These are phyloP conservation scores for Entrophospora sp. DNA, from an alignment of 192 early-diverging fungal species.

Conservation along the genomic window DNA sequence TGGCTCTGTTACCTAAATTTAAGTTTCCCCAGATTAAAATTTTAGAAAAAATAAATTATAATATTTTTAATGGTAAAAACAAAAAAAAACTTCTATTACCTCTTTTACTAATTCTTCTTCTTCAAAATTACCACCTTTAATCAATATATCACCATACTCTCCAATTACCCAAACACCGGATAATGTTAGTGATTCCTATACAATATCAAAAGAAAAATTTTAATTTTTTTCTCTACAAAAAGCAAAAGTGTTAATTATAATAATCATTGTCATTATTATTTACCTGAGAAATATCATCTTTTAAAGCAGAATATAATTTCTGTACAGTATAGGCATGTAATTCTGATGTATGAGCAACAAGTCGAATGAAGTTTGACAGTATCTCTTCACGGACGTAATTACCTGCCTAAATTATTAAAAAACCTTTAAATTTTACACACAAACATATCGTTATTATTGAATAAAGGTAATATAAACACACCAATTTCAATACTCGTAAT, in stretches of 20 bases:
- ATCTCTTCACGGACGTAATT: constrained; percentile 68
- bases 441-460: background rate
- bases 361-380: constrained; percentile 78
- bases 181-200: constrained; percentile 82
- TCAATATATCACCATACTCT: constrained; percentile 91
- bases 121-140: constrained; percentile 55
- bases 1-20: constrained; percentile 55
- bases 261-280: background rate
- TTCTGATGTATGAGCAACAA: constrained; percentile 66
- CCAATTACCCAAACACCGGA: constrained; percentile 91
- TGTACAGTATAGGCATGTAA: constrained; percentile 88
- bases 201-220: constrained; percentile 30
- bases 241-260: background rate
- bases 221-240: background rate
- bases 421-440: background rate
- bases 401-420: constrained; percentile 34
- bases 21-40: too few species aligned
- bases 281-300: constrained; percentile 60
- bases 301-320: constrained; percentile 79
- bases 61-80: too few species aligned
- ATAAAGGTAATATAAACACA: background rate
- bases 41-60: too few species aligned
- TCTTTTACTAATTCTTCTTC: constrained; percentile 57
- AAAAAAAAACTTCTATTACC: too few species aligned
- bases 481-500: constrained; percentile 70